Evolutionary conservation across 176 grass and related monocot genomes (phyloP).

Genomic region (Oryza rufipogon): DNA sequence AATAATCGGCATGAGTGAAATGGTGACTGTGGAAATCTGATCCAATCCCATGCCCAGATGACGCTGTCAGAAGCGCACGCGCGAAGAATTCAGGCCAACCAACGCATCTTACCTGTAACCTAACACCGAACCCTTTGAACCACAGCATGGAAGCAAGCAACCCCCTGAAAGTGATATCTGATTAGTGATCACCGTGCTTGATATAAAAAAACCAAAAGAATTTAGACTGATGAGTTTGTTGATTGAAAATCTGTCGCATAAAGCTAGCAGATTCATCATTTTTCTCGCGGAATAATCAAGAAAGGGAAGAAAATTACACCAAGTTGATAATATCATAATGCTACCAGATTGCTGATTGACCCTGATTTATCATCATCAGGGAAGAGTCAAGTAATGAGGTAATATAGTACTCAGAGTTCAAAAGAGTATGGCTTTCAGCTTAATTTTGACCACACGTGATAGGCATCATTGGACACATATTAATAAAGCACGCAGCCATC

Average conservation of each 20-base stretch:
- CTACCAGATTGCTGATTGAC: not conserved
- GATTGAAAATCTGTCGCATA: not conserved
- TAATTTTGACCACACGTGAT: slow-evolving; percentile 6
- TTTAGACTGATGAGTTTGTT: not conserved
- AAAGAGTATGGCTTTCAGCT: slow-evolving; percentile 5
- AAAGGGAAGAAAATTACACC: not conserved
- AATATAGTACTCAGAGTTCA: not conserved
- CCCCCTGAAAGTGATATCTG: slow-evolving; percentile 14
- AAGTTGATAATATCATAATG: not conserved
- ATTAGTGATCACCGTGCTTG: not conserved
- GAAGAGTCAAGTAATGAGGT: not conserved
- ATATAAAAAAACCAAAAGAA: not conserved
- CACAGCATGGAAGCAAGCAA: not conserved
- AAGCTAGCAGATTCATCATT: not conserved
- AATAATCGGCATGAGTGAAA: no score
- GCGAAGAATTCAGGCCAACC: slow-evolving; percentile 8
- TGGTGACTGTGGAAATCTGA: not conserved
- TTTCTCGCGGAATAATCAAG: not conserved
- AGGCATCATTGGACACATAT: not conserved
- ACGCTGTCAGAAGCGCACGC: slow-evolving; percentile 21
- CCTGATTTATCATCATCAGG: slow-evolving; percentile 3
- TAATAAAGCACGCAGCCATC: not conserved
- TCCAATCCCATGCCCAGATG: not conserved
- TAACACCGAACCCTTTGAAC: slow-evolving; percentile 29
- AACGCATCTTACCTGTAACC: slow-evolving; percentile 10